A percentile compares a stretch with the other conserved stretches of the same genome.
phyloP scores from a whole-genome alignment of 805 yeast species.

The Saturnispora diversa region DNA sequence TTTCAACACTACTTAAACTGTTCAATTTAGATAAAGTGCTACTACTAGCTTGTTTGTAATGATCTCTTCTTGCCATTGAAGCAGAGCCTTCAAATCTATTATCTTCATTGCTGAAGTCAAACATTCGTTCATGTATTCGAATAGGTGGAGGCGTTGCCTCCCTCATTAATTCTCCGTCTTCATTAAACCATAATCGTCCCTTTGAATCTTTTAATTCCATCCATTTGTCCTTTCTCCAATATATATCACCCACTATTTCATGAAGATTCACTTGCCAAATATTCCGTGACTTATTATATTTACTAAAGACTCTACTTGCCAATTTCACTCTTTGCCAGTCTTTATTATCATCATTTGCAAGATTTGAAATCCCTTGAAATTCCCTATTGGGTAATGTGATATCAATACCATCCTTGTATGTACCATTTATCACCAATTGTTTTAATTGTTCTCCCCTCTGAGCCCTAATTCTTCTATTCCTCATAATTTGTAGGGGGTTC shows the following conservation, averaged over 20 bases:
- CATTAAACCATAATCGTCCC: slow-evolving; percentile 43
- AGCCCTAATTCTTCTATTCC: slow-evolving; percentile 57
- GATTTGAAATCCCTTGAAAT: background rate
- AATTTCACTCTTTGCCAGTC: slow-evolving; percentile 35
- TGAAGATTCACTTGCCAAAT: slow-evolving; percentile 59
- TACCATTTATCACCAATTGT: slow-evolving; percentile 16
- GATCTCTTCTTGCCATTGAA: background rate
- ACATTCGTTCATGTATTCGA: too few relatives aligned
- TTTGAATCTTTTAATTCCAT: slow-evolving; percentile 37
- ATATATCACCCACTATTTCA: slow-evolving; percentile 48
- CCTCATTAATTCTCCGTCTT: background rate
- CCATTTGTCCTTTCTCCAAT: slow-evolving; percentile 51
- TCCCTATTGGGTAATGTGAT: background rate
- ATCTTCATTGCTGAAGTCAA: too few relatives aligned
- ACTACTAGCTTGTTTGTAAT: too few relatives aligned
- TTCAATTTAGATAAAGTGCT: too few relatives aligned
- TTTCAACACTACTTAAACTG: too few relatives aligned
- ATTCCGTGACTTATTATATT: slow-evolving; percentile 35
- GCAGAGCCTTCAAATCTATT: background rate
- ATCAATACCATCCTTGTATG: background rate
- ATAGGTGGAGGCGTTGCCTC: too few relatives aligned
- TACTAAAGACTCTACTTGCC: slow-evolving; percentile 59
- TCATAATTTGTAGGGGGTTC: slow-evolving; percentile 75
- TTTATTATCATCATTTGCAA: background rate
- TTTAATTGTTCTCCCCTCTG: slow-evolving; percentile 43